Percentiles rank a stretch among this genome's conserved stretches.
phyloP scores from a whole-genome alignment of 176 grass and related monocot species.

The Oryza officinalis region DNA sequence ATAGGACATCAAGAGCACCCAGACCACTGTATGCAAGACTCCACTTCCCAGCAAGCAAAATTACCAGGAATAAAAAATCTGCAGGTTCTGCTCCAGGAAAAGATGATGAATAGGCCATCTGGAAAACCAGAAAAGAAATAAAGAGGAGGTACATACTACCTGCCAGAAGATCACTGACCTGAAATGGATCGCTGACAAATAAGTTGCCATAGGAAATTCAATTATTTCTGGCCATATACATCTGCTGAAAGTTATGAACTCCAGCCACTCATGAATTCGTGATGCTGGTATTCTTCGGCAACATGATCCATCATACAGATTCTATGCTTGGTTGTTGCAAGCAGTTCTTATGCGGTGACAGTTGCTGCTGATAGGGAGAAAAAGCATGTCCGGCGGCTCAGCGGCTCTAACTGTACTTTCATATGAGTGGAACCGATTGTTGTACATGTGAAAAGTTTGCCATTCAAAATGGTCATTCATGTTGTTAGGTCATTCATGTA shows the following conservation, averaged over 20 bases:
- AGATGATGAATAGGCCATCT: constrained; percentile 14
- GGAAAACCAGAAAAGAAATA: not conserved
- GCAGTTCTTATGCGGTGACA: not conserved
- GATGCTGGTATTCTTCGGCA: constrained; percentile 25
- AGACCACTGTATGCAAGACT: constrained; percentile 64
- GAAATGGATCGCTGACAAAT: constrained; percentile 34
- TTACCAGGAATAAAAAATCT: constrained; percentile 35
- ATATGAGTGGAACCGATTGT: constrained; percentile 29
- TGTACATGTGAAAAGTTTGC: constrained; percentile 14
- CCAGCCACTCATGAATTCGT: not conserved
- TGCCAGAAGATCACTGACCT: constrained; percentile 22
- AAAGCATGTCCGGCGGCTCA: not conserved
- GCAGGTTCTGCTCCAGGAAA: constrained; percentile 24
- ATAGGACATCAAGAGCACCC: constrained; percentile 53
- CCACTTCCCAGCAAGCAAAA: constrained; percentile 63
- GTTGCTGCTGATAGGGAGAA: constrained; percentile 2
- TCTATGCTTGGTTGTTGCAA: constrained; percentile 27
- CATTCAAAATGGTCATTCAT: constrained; percentile 14
- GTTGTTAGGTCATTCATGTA: constrained; percentile 32
- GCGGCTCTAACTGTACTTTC: constrained; percentile 14
- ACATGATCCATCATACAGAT: constrained; percentile 40
- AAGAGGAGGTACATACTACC: constrained; percentile 12
- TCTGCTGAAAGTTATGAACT: not conserved
- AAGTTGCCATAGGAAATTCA: constrained; percentile 30
- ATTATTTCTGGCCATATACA: constrained; percentile 12